Evolutionary conservation across 352 stramenopile species (phyloP), one percentile per base, ranked within the genome.

Genomic region (Globisporangium sylvaticum): DNA sequence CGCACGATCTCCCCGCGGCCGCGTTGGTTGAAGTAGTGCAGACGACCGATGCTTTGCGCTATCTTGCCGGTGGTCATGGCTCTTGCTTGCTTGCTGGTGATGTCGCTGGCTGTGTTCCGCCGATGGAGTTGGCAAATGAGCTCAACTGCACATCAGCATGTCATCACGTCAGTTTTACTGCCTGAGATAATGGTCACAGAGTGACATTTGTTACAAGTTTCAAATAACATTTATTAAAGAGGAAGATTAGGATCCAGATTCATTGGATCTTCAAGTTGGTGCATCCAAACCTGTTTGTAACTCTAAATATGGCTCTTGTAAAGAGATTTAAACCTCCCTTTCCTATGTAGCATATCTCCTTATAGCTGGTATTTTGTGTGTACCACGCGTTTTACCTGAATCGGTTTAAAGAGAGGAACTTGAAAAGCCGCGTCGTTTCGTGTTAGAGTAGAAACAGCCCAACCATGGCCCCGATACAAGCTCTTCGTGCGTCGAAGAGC

Each of bases 1-100:
- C 79, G 75, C 14, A 79, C 62, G 58, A 84, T 54, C 76, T 87
- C 79, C 14, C 46, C 79, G 52, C 79, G 77, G 29, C 66, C 79
- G 22, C 77, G 69, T 53, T 80, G 58, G 65, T 81, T 44, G 48
- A 85, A 86, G 64, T 87, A 87, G 39, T 70, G 65, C 42, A 87
- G 65, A 2, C 67, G 62, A 0, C 65, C 65, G 5, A 70, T 39
- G 55, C 42, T 63, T 22, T 50, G 37, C 34, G 9, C 22, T 15
- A 32, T 9, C 42, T 24, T 50, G 18, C 1, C 18, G 2, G 18
- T 6, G n/a, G 62, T 54, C 60, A 65, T 65, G 8, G 6, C 3
- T 27, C 25, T 58, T 29, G 14, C 34, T 6, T 24, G 22, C 2
- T 37, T 14, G 52, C 8, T 22, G 48, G 48, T 55, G 48, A 22